A percentile compares a stretch with the other conserved stretches of the same genome.
phyloP scores from a whole-genome alignment of 2,329 filamentous ascomycete genomes.

The Exophiala calicioides region DNA sequence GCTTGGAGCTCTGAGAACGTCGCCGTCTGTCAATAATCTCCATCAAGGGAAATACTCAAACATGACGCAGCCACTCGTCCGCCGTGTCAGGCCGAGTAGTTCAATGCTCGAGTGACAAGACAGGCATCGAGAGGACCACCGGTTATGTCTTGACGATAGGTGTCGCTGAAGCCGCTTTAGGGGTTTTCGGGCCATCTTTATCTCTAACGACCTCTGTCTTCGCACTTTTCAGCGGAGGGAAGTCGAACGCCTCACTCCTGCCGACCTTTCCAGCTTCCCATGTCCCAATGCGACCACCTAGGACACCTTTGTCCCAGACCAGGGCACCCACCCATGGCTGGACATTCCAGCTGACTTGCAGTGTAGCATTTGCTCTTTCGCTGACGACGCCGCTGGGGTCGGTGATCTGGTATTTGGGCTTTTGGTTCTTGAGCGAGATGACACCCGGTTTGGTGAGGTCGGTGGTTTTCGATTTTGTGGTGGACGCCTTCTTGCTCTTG shows the following conservation, averaged over 20 bases:
- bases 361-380: constrained; percentile 68
- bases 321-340: constrained; percentile 93
- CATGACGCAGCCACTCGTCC: too few species aligned
- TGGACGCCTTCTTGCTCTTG: constrained; percentile 31
- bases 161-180: constrained; percentile 22
- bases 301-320: constrained; percentile 67
- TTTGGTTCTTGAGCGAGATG: constrained; percentile 77
- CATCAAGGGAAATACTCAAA: too few species aligned
- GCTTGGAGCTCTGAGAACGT: too few species aligned
- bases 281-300: constrained; percentile 49
- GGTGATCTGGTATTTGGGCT: constrained; percentile 95
- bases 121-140: not conserved
- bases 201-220: constrained; percentile 27
- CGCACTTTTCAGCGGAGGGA: constrained; percentile 56
- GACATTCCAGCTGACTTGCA: constrained; percentile 91
- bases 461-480: constrained; percentile 21
- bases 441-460: constrained; percentile 55
- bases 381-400: constrained; percentile 80
- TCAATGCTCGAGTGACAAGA: too few species aligned
- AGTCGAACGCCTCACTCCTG: constrained; percentile 53
- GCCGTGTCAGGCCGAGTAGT: too few species aligned
- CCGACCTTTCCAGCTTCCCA: constrained; percentile 56
- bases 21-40: too few species aligned
- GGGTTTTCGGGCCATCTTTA: constrained; percentile 24
- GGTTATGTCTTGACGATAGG: constrained; percentile 25